phyloP scores from a whole-genome alignment of 1,284 basidiomycete species.

The Exobasidium cylindrosporum region DNA sequence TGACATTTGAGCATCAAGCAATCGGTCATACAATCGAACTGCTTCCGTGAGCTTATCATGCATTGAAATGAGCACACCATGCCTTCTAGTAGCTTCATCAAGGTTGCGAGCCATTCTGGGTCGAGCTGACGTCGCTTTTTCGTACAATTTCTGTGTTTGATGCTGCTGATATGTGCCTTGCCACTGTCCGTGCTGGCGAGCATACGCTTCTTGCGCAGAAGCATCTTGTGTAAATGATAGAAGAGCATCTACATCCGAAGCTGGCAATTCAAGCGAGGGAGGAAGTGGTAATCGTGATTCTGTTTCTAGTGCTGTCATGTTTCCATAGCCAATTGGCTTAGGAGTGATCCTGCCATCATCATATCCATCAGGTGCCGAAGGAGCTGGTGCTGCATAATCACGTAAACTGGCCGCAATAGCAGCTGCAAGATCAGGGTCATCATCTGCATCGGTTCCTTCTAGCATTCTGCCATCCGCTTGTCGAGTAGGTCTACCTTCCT shows the following conservation, averaged over 20 bases:
- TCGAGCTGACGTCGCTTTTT: constrained; percentile 75
- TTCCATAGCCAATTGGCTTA: constrained; percentile 4
- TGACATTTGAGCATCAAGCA: constrained; percentile 75
- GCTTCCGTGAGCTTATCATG: constrained; percentile 87
- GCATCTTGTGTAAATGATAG: constrained; percentile 51
- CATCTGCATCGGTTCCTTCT: constrained; percentile 66
- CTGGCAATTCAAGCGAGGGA: constrained; percentile 45
- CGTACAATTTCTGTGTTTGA: constrained; percentile 66
- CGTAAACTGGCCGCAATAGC: constrained; percentile 92
- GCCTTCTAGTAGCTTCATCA: constrained; percentile 82
- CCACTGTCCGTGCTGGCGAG: constrained; percentile 24
- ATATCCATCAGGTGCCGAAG: constrained; percentile 38
- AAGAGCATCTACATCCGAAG: constrained; percentile 46
- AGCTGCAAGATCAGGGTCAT: constrained; percentile 86
- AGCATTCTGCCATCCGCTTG: constrained; percentile 46
- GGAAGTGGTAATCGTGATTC: constrained; percentile 22
- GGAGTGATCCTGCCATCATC: constrained; percentile 13
- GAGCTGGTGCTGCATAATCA: constrained; percentile 60
- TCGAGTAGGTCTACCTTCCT: constrained; percentile 59
- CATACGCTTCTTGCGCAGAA: constrained; percentile 29
- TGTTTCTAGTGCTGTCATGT: not conserved
- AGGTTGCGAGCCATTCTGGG: constrained; percentile 80
- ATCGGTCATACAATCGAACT: constrained; percentile 80
- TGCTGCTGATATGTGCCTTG: constrained; percentile 17
- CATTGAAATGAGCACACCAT: constrained; percentile 83